phyloP scores from a whole-genome alignment of 495 filamentous ascomycete genomes.

The Daldinia childiae region DNA sequence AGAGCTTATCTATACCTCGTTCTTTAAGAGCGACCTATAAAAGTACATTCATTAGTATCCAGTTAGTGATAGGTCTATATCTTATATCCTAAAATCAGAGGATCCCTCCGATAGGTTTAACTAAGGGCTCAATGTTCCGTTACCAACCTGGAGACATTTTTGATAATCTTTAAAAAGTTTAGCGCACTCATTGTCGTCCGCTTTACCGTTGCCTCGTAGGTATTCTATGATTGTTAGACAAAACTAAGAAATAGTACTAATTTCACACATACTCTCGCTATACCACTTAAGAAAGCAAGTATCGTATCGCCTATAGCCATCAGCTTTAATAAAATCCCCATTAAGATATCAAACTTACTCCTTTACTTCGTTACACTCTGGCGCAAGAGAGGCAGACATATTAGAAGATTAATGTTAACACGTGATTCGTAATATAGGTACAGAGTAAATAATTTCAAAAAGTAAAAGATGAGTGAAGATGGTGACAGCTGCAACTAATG shows the following conservation, averaged over 20 bases:
- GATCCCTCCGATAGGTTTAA: not conserved
- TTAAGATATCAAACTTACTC: slow-evolving; percentile 64
- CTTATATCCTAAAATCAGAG: slow-evolving; percentile 17
- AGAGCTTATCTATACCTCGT: slow-evolving; percentile 83
- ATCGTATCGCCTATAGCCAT: slow-evolving; percentile 75
- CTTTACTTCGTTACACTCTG: slow-evolving; percentile 87
- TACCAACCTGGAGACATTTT: slow-evolving; percentile 75
- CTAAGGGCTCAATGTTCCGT: not conserved
- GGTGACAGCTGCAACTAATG: not conserved
- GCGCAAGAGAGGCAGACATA: slow-evolving; percentile 67
- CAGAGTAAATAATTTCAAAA: not conserved
- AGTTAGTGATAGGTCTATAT: not conserved
- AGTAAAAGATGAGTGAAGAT: not conserved
- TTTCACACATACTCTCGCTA: slow-evolving; percentile 78
- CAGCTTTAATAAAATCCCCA: slow-evolving; percentile 13
- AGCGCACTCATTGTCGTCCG: slow-evolving; percentile 79
- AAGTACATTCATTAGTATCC: not conserved
- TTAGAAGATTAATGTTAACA: slow-evolving; percentile 28
- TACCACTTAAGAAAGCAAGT: slow-evolving; percentile 97
- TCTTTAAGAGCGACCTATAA: slow-evolving; percentile 80
- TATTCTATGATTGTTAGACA: slow-evolving; percentile 68
- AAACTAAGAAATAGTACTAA: not conserved
- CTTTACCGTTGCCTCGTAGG: slow-evolving; percentile 76
- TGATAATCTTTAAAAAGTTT: slow-evolving; percentile 87
- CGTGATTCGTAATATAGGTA: slow-evolving; percentile 9